A percentile compares a stretch with the other conserved stretches of the same genome.
Conservation (phyloP, 176 grass and related monocot genomes). For the Aechmea fasciata region DNA sequence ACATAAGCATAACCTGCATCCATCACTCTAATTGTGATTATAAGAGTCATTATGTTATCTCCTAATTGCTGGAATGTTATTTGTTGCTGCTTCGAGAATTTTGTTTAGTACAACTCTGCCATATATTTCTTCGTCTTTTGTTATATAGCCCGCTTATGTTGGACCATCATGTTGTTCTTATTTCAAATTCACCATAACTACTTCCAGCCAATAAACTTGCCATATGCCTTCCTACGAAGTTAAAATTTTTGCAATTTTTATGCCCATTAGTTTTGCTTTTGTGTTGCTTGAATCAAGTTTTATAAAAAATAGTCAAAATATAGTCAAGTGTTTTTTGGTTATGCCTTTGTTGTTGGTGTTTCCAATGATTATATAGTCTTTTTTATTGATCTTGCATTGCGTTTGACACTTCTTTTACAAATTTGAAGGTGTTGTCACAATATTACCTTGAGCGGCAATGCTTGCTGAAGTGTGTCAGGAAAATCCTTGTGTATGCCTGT, state of each 20-base stretch:
- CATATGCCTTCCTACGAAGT: no score
- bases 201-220: no score
- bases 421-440: slow-evolving; percentile 47
- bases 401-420: slow-evolving; percentile 16
- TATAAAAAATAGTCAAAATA: no score
- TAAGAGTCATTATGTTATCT: background rate
- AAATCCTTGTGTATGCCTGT: slow-evolving; percentile 69
- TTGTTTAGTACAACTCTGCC: background rate
- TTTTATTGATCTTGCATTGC: slow-evolving; percentile 15
- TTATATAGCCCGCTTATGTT: background rate
- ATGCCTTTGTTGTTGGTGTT: background rate
- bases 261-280: no score
- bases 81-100: background rate
- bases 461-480: slow-evolving; percentile 84
- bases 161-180: background rate
- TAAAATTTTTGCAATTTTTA: no score
- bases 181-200: no score
- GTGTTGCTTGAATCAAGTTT: no score
- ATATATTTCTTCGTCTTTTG: background rate
- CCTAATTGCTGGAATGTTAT: background rate
- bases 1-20: background rate
- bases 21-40: background rate
- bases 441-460: slow-evolving; percentile 95
- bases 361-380: background rate
- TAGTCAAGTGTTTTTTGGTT: background rate